These are phyloP conservation scores for Vicia faba DNA, from an alignment of 306 rosid genomes.

Conservation along the genomic window DNA sequence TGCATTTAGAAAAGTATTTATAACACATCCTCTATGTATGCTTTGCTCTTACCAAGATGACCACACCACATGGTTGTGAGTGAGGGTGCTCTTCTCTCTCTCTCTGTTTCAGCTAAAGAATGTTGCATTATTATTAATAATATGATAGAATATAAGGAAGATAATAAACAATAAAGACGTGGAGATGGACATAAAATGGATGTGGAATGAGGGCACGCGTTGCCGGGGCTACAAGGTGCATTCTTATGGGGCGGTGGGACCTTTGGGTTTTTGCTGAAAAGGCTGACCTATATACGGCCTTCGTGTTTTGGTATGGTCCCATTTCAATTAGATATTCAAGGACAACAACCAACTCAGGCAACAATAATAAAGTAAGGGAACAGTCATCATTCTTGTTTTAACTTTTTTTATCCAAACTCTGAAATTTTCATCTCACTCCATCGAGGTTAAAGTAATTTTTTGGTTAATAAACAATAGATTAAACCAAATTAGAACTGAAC, in stretches of 20 bases:
- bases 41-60: slow-evolving; percentile 16
- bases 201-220: slow-evolving; percentile 79
- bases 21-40: slow-evolving; percentile 31
- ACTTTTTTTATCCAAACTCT: background rate
- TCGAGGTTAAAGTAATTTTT: background rate
- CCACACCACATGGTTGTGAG: slow-evolving; percentile 39
- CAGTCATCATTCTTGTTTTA: background rate
- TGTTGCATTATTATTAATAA: background rate
- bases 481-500: too few species aligned
- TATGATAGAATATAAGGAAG: background rate
- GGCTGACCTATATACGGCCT: slow-evolving; percentile 48
- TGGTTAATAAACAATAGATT: too few species aligned
- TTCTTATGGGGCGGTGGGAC: slow-evolving; percentile 88
- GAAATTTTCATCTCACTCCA: background rate
- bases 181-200: slow-evolving; percentile 41
- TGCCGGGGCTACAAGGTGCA: slow-evolving; percentile 84
- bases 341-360: slow-evolving; percentile 5
- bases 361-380: slow-evolving; percentile 1
- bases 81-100: slow-evolving; percentile 25
- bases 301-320: slow-evolving; percentile 54
- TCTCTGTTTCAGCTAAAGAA: background rate
- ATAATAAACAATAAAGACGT: background rate
- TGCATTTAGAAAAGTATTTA: background rate
- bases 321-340: slow-evolving; percentile 39
- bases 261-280: slow-evolving; percentile 56